Percentiles rank a stretch among this genome's conserved stretches.
These are phyloP conservation scores for Pseudofabraea citricarpa DNA, from an alignment of 2,329 filamentous ascomycete genomes.

Conservation along the genomic window DNA sequence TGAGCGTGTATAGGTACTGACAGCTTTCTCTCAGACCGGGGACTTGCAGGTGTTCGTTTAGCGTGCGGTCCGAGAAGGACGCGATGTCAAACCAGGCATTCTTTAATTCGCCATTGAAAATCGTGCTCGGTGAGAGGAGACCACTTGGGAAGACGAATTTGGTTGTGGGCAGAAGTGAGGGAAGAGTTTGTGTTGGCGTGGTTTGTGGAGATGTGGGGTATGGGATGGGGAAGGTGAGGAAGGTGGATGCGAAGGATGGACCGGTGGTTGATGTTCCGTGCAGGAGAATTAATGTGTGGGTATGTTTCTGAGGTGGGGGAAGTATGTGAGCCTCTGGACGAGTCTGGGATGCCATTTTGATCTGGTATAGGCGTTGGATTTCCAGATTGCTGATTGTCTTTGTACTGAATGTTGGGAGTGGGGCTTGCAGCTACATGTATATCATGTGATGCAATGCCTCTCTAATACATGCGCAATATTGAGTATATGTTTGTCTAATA, in stretches of 20 bases:
- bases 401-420: no score
- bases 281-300: conserved; percentile 35
- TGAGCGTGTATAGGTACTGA: conserved; percentile 8
- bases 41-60: conserved; percentile 8
- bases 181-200: conserved; percentile 26
- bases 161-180: conserved; percentile 16
- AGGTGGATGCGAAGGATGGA: conserved; percentile 27
- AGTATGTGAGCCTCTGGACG: no score
- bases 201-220: conserved; percentile 19
- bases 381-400: no score
- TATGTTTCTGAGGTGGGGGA: conserved; percentile 18
- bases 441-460: no score
- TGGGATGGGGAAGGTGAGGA: conserved; percentile 23
- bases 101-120: conserved; percentile 13
- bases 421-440: no score
- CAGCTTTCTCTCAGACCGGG: conserved; percentile 10
- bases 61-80: conserved; percentile 18
- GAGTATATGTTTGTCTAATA: no score
- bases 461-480: no score
- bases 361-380: no score
- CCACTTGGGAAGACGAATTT: conserved; percentile 21
- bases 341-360: no score
- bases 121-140: conserved; percentile 8
- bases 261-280: conserved; percentile 34
- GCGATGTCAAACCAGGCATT: conserved; percentile 25